phyloP scores from a whole-genome alignment of 2,329 filamentous ascomycete species.

The Diplodia mutila region DNA sequence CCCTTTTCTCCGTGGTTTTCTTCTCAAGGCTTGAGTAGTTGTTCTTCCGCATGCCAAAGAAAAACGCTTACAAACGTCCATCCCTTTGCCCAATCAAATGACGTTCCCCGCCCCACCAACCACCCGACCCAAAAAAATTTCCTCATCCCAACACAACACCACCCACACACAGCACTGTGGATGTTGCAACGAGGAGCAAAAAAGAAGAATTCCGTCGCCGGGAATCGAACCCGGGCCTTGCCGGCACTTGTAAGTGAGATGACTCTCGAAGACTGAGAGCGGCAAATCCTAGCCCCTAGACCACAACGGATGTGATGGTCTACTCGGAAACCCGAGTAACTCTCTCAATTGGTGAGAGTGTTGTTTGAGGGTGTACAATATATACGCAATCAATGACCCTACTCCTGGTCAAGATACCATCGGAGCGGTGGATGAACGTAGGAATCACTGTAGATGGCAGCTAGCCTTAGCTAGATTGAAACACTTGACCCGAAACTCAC shows the following conservation, averaged over 20 bases:
- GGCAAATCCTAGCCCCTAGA: slow-evolving; percentile 24
- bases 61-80: background rate
- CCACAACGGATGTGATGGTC: slow-evolving; percentile 20
- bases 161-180: no score
- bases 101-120: background rate
- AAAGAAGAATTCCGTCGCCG: slow-evolving; percentile 15
- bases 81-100: background rate
- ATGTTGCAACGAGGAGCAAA: background rate
- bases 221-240: slow-evolving; percentile 24
- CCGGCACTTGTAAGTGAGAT: slow-evolving; percentile 17
- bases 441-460: no score
- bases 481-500: no score
- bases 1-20: background rate
- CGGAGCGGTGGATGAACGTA: no score
- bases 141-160: background rate
- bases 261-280: slow-evolving; percentile 13
- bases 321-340: slow-evolving; percentile 8
- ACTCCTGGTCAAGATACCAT: background rate
- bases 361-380: rapidly evolving
- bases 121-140: background rate
- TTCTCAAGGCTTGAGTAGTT: background rate
- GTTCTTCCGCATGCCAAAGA: background rate
- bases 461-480: no score
- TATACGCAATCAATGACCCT: background rate
- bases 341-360: background rate